phyloP scores from a whole-genome alignment of 176 grass and related monocot genomes.

The Oropetium thomaeum region DNA sequence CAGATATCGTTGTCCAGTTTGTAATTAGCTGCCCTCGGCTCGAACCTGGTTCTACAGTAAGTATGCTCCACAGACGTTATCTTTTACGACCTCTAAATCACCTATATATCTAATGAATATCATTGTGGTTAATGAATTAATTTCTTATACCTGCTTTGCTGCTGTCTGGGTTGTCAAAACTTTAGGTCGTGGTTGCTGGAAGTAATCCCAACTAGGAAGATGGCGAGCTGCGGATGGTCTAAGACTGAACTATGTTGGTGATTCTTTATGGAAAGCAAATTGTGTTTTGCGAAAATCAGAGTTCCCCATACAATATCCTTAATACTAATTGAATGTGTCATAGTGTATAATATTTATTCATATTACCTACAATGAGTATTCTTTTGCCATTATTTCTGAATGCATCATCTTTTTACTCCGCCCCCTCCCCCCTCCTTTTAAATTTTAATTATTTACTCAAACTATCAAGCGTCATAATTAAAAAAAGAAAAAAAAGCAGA shows the following conservation, averaged over 20 bases:
- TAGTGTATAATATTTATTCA: background rate
- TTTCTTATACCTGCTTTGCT: slow-evolving; percentile 19
- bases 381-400: no score
- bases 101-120: background rate
- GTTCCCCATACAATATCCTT: slow-evolving; percentile 97
- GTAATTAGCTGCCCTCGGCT: slow-evolving; percentile 68
- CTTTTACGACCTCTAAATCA: background rate
- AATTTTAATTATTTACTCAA: no score
- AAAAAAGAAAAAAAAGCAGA: no score
- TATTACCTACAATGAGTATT: no score
- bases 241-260: slow-evolving; percentile 63
- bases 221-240: slow-evolving; percentile 79
- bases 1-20: slow-evolving; percentile 85
- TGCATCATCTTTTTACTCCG: background rate
- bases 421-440: no score
- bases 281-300: slow-evolving; percentile 68
- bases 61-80: slow-evolving; percentile 25
- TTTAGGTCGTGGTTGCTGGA: slow-evolving; percentile 73
- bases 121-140: background rate
- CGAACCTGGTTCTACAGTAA: slow-evolving; percentile 61
- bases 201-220: slow-evolving; percentile 69
- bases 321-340: background rate
- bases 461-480: no score
- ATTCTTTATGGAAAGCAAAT: slow-evolving; percentile 75
- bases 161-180: background rate